Evolutionary conservation across 1,284 basidiomycete species (phyloP).

Genomic region (Coniferiporia weirii): DNA sequence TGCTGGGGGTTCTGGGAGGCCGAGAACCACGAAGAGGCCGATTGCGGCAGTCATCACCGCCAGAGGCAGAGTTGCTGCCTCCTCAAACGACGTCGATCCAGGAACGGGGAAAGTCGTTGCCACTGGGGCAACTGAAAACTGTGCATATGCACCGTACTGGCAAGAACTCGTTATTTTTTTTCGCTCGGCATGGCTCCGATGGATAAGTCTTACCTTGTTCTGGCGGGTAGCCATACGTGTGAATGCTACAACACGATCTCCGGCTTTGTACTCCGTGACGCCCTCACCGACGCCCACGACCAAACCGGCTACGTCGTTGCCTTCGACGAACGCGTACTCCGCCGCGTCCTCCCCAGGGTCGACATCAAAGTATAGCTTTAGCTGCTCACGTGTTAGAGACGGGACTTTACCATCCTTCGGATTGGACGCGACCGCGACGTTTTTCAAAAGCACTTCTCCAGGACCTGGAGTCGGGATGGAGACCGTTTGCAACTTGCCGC

Average conservation of each 20-base stretch:
- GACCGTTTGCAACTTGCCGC: conserved; percentile 2
- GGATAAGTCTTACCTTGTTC: conserved; percentile 2
- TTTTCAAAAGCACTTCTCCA: conserved; percentile 29
- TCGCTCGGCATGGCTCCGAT: too few species aligned
- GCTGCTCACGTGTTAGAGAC: too few species aligned
- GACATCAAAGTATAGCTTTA: too few species aligned
- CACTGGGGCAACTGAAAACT: conserved; percentile 11
- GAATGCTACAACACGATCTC: conserved; percentile 24
- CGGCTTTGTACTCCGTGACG: conserved; percentile 17
- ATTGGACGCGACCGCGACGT: conserved; percentile 28
- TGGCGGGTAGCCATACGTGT: conserved; percentile 17
- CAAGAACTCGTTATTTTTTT: too few species aligned
- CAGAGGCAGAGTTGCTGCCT: conserved; percentile 29
- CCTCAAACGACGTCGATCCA: conserved; percentile 24
- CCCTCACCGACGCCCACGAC: conserved; percentile 18
- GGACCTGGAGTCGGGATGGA: conserved; percentile 18
- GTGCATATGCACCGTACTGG: conserved; percentile 15
- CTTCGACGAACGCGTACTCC: conserved; percentile 17
- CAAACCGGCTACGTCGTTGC: conserved; percentile 18
- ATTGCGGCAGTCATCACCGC: conserved; percentile 30
- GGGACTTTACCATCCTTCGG: conserved; percentile 30
- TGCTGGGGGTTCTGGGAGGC: conserved; percentile 19
- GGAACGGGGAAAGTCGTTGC: conserved; percentile 7
- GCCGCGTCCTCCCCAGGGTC: conserved; percentile 8
- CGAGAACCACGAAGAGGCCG: conserved; percentile 26